phyloP scores from a whole-genome alignment of 208 protist genomes.

The Leishmania braziliensis region DNA sequence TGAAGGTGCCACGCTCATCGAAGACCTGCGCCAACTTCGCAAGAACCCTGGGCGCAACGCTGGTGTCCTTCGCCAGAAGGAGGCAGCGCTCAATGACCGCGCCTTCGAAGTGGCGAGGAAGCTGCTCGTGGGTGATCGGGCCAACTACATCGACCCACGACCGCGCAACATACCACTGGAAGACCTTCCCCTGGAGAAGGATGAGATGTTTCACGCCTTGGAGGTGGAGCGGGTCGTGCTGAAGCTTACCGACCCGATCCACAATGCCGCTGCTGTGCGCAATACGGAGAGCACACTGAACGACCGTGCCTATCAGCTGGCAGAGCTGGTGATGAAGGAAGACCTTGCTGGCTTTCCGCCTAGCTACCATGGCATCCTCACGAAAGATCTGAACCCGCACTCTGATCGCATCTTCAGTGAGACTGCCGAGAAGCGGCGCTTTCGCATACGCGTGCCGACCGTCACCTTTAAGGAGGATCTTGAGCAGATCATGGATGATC shows the following conservation, averaged over 20 bases:
- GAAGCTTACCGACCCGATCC: conserved; percentile 40
- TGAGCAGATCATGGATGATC: conserved; percentile 60
- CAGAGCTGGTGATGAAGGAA: conserved; percentile 52
- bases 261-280: conserved; percentile 41
- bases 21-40: conserved; percentile 44
- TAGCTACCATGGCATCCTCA: conserved; percentile 56
- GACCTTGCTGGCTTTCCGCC: conserved; percentile 60
- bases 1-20: conserved; percentile 33
- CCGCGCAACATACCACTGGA: conserved; percentile 62
- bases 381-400: conserved; percentile 56
- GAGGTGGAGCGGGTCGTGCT: conserved; percentile 64
- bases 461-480: conserved; percentile 52
- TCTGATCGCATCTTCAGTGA: conserved; percentile 66
- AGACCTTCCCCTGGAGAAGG: conserved; percentile 61
- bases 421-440: conserved; percentile 50
- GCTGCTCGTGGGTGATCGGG: conserved; percentile 42
- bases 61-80: conserved; percentile 34
- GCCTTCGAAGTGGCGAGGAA: conserved; percentile 45
- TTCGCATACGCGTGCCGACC: conserved; percentile 33
- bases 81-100: conserved; percentile 44
- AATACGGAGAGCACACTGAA: conserved; percentile 61
- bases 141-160: conserved; percentile 43
- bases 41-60: conserved; percentile 25
- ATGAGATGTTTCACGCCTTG: conserved; percentile 47
- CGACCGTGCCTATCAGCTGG: conserved; percentile 68